These are phyloP conservation scores for Fusarium mundagurra DNA, from an alignment of 2,329 filamentous ascomycete genomes.

Conservation along the genomic window DNA sequence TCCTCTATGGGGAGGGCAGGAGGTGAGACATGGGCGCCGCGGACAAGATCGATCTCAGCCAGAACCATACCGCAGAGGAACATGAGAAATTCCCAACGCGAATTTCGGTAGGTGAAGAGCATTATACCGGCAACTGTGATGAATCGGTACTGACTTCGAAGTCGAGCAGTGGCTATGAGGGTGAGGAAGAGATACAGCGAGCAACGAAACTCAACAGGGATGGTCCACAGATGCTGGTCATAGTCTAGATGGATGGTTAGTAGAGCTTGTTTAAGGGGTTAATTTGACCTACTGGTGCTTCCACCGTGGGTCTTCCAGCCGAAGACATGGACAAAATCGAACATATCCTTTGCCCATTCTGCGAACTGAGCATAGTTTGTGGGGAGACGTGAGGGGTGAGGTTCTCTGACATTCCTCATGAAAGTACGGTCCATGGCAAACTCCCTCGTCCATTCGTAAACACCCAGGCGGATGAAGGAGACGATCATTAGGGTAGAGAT, in stretches of 20 bases:
- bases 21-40: constrained; percentile 54
- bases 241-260: constrained; percentile 48
- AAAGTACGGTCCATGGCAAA: constrained; percentile 56
- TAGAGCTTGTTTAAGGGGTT: not conserved
- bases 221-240: constrained; percentile 71
- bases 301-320: constrained; percentile 60
- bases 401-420: constrained; percentile 60
- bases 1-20: constrained; percentile 40
- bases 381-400: constrained; percentile 54
- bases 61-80: constrained; percentile 65
- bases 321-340: constrained; percentile 61
- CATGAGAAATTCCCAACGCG: constrained; percentile 64
- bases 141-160: constrained; percentile 55
- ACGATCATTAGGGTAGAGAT: constrained; percentile 61
- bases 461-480: constrained; percentile 55
- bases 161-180: constrained; percentile 59
- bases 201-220: constrained; percentile 68
- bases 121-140: constrained; percentile 53
- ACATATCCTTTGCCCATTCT: constrained; percentile 61
- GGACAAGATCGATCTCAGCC: constrained; percentile 64
- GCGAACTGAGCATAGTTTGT: constrained; percentile 52
- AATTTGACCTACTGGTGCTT: constrained; percentile 51
- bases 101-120: constrained; percentile 57
- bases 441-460: constrained; percentile 59
- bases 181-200: constrained; percentile 67